Base-by-base conservation (phyloP, 1,284 basidiomycete genomes). In the Sporisorium iseilematis-ciliati region DNA sequence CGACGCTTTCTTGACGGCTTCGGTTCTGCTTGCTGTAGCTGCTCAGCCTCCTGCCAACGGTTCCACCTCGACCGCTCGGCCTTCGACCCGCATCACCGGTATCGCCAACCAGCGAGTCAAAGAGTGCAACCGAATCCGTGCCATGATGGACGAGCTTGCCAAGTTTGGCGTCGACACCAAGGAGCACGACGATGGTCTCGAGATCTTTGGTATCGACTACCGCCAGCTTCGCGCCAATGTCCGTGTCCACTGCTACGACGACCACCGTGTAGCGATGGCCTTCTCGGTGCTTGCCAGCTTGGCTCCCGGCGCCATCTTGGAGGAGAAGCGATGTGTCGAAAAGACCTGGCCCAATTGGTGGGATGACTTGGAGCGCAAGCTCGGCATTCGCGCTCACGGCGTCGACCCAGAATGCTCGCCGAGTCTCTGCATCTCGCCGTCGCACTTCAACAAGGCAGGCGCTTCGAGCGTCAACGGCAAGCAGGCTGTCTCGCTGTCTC, bases 301-400 rank as follows among this genome's bases (percentile, higher is more conserved):
- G 25, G 77, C 76, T 2, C 88, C 95, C 29, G 91, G 90, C 29
- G 93, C 93, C 1, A 87, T 94, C 67, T 88, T 99, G 41, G 94
- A 97, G 83, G 96, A 99, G 87, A 97, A 97, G 87, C 89, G 96
- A 58, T 98, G 96, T 82, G 96, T 99, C 23, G 96, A 97, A 87
- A 99, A 99, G 89, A 99, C 97, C 0, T 99, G 96, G 96, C 96
- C 97, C 2, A 95, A 95, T 84, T 99, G 95, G 93, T 99, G 96
- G 95, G 97, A 99, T 83, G 97, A 98, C 86, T 88, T 99, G 23
- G 90, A 93, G 84, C 94, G 93, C 87, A 95, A 95, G 93, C 93
- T 98, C 63, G 95, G 95, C n/a, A 89, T 98, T 64, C 88, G 90
- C 59, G 92, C 95, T 33, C 90, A 92, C 79, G 95, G 94, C 25